Evolutionary conservation across 805 yeast genomes (phyloP), one percentile per base, ranked within the genome.

Genomic region (Lachancea nothofagi): DNA sequence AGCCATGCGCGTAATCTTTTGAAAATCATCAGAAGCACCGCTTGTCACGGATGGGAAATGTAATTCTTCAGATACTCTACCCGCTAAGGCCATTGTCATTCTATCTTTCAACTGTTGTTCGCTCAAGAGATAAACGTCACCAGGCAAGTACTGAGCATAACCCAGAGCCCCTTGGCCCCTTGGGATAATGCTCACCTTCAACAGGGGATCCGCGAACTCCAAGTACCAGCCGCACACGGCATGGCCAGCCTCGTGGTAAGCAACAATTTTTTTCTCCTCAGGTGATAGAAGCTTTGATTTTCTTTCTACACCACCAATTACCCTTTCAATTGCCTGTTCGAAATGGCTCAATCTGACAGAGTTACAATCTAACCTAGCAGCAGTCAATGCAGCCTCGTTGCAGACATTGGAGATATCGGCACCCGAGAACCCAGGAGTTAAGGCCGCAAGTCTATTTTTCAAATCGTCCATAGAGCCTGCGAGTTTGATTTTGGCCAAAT

Each of bases 211-310:
- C 8, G 97, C 96, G 65, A 67, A 78, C 64, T 79, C 75, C 56
- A 88, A 70, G 58, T 70, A 86, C 97, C 96, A 89, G 17, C 96
- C 97, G 64, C 96, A 84, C 35, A 88, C 82, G 3, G 97, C 97
- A 61, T 88, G 97, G 0, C 97, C 97, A 2, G 97, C 97, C 65
- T 88, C 97, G 62, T 88, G 97, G 59, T 84, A 88, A 0, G 96
- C 96, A 36, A 88, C 96, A 23, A 84, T 76, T 49, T 70, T 77
- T 69, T 86, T 84, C 62, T 89, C 95, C 25, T 82, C 85, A 7
- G 81, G 80, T 5, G 85, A 78, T 38, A 88, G 69, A 7, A 89
- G 78, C 58, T 80, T 77, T 1, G 93, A 77, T 57, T 85, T 85
- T 64, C 83, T 82, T 60, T 88, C 96, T 33, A 89, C 67, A n/a